Evolutionary conservation across 1,284 basidiomycete genomes (phyloP).

Genomic region (Phellopilus nigrolimitatus): DNA sequence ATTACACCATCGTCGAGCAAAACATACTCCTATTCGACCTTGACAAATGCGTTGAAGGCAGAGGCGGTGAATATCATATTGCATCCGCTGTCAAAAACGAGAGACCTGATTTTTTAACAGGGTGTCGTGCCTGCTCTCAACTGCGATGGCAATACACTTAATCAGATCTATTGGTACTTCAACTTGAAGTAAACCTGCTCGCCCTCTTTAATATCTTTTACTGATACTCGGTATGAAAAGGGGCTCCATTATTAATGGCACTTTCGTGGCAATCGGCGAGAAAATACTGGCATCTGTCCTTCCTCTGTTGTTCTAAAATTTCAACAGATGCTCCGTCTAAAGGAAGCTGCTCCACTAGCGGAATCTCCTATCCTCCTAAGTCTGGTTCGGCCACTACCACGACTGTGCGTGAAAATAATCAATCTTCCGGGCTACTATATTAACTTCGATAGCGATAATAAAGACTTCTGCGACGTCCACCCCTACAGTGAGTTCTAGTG

Average conservation of each 20-base stretch:
- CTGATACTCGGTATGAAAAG: slow-evolving; percentile 18
- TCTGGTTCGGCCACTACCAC: slow-evolving; percentile 30
- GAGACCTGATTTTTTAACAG: slow-evolving; percentile 23
- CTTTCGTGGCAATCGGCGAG: slow-evolving; percentile 56
- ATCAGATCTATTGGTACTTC: slow-evolving; percentile 63
- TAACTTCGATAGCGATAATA: not conserved
- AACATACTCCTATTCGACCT: slow-evolving; percentile 54
- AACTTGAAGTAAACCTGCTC: slow-evolving; percentile 37
- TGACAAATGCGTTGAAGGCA: slow-evolving; percentile 53
- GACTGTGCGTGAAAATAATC: slow-evolving; percentile 20
- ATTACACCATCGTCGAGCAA: slow-evolving; percentile 58
- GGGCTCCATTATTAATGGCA: slow-evolving; percentile 63
- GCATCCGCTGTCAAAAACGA: slow-evolving; percentile 18
- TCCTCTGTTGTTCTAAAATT: not conserved
- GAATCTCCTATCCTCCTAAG: slow-evolving; percentile 66
- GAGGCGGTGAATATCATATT: slow-evolving; percentile 40
- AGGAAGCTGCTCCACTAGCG: slow-evolving; percentile 48
- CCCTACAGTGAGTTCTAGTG: slow-evolving; percentile 15
- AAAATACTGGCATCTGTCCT: not conserved
- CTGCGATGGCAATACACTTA: slow-evolving; percentile 46
- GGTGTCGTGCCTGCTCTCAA: slow-evolving; percentile 53
- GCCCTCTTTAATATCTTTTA: not conserved
- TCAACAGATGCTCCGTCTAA: slow-evolving; percentile 45
- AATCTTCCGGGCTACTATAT: not conserved
- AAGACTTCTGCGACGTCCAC: slow-evolving; percentile 8